Percentiles rank a stretch among this genome's conserved stretches.
These are phyloP conservation scores for Hyphopichia fennica DNA, from an alignment of 1,139 yeast species.

Conservation along the genomic window DNA sequence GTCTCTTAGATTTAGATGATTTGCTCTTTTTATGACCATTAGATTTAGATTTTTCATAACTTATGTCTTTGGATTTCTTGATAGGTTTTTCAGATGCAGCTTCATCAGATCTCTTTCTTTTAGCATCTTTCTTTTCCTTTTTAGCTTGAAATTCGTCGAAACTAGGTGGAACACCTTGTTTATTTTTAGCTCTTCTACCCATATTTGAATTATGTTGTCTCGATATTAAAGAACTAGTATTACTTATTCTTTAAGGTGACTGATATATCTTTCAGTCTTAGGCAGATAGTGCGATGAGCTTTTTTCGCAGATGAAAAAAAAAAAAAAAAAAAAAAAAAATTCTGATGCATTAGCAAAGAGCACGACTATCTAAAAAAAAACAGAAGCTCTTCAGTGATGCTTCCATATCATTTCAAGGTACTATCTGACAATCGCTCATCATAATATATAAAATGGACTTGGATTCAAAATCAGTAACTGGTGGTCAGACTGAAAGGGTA, in stretches of 20 bases:
- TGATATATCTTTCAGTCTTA: neutral
- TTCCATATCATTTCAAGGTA: too few relatives aligned
- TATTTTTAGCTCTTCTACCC: slow-evolving; percentile 93
- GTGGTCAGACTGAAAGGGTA: neutral
- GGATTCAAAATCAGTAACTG: neutral
- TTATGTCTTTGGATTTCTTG: slow-evolving; percentile 10
- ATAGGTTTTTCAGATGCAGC: slow-evolving; percentile 17
- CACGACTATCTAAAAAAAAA: neutral
- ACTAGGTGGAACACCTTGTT: slow-evolving; percentile 88
- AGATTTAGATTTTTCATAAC: slow-evolving; percentile 5
- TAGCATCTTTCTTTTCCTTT: slow-evolving; percentile 48
- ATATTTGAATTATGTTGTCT: too few relatives aligned
- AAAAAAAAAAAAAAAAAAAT: neutral
- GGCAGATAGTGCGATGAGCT: neutral
- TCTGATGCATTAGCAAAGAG: neutral
- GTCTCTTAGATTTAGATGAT: slow-evolving; percentile 14
- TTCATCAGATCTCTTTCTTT: slow-evolving; percentile 30
- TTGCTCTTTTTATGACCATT: slow-evolving; percentile 12
- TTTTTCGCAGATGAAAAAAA: neutral
- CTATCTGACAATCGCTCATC: too few relatives aligned
- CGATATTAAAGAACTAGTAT: too few relatives aligned
- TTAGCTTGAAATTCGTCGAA: slow-evolving; percentile 74
- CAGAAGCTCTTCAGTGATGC: neutral
- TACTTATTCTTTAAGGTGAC: too few relatives aligned
- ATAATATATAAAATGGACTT: neutral